Conservation (phyloP, 2,329 filamentous ascomycete genomes). For the Neopestalotiopsis clavispora region DNA sequence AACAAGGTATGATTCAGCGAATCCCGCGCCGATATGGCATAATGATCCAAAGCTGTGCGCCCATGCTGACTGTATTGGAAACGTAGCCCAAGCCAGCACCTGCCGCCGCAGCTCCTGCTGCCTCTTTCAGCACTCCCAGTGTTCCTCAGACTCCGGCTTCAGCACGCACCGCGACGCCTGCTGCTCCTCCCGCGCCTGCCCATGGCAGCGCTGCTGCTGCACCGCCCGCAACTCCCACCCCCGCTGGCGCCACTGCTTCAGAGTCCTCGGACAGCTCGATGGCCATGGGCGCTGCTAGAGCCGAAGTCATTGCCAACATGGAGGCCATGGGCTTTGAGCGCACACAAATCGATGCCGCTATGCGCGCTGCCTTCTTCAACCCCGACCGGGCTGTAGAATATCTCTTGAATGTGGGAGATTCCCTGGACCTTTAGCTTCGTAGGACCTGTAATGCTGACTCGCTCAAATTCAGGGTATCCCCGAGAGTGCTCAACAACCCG, state of each 20-base stretch:
- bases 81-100: conserved; percentile 74
- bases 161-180: conserved; percentile 54
- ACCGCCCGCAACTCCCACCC: conserved; percentile 58
- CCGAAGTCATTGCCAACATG: conserved; percentile 87
- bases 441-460: background rate
- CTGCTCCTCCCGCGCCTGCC: conserved; percentile 55
- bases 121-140: conserved; percentile 65
- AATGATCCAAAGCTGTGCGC: conserved; percentile 12
- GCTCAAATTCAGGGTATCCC: conserved; percentile 75
- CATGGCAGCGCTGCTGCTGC: conserved; percentile 52
- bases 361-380: conserved; percentile 97
- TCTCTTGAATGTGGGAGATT: conserved; percentile 73
- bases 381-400: conserved; percentile 98
- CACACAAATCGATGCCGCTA: conserved; percentile 86
- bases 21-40: conserved; percentile 3
- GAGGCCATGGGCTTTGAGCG: conserved; percentile 96
- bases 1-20: conserved; percentile 75
- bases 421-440: background rate
- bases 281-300: conserved; percentile 81
- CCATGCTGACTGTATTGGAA: conserved; percentile 20
- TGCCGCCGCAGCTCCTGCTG: conserved; percentile 48
- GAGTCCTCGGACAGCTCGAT: conserved; percentile 64
- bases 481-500: conserved; percentile 76
- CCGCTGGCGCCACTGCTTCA: conserved; percentile 56
- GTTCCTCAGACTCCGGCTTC: conserved; percentile 67